Evolutionary conservation across 805 yeast species (phyloP).

Genomic region (Saccharomycopsis sp.): DNA sequence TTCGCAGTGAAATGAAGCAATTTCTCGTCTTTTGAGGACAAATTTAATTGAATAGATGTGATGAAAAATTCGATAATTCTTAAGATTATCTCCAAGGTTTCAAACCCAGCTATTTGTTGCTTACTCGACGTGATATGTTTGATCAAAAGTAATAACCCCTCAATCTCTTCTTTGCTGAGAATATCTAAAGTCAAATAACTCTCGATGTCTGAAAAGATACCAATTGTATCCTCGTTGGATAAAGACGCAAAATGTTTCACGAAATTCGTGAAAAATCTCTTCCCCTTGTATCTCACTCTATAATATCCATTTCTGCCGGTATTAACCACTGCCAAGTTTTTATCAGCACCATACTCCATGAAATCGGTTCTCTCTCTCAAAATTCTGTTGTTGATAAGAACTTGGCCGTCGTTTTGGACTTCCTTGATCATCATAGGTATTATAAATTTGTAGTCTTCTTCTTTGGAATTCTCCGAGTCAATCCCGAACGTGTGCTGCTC

Average conservation of each 20-base stretch:
- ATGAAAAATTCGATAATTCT: slow-evolving; percentile 15
- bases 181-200: slow-evolving; percentile 27
- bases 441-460: slow-evolving; percentile 55
- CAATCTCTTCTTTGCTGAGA: slow-evolving; percentile 26
- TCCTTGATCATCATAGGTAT: slow-evolving; percentile 40
- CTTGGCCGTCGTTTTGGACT: slow-evolving; percentile 3
- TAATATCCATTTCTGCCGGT: slow-evolving; percentile 41
- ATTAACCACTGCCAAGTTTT: slow-evolving; percentile 31
- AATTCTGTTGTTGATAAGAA: neutral
- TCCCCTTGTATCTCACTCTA: slow-evolving; percentile 40
- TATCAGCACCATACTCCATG: neutral
- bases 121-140: slow-evolving; percentile 9
- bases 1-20: slow-evolving; percentile 5
- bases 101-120: slow-evolving; percentile 20
- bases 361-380: neutral
- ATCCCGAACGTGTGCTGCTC: slow-evolving; percentile 34
- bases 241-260: slow-evolving; percentile 23
- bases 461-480: slow-evolving; percentile 21
- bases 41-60: slow-evolving; percentile 5
- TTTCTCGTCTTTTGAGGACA: slow-evolving; percentile 2
- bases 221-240: slow-evolving; percentile 26
- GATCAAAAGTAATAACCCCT: slow-evolving; percentile 27
- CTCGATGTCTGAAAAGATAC: slow-evolving; percentile 31
- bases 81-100: slow-evolving; percentile 28
- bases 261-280: slow-evolving; percentile 26